These are phyloP conservation scores for Thalassiosira mediterranea DNA, from an alignment of 352 stramenopile species.

Conservation along the genomic window DNA sequence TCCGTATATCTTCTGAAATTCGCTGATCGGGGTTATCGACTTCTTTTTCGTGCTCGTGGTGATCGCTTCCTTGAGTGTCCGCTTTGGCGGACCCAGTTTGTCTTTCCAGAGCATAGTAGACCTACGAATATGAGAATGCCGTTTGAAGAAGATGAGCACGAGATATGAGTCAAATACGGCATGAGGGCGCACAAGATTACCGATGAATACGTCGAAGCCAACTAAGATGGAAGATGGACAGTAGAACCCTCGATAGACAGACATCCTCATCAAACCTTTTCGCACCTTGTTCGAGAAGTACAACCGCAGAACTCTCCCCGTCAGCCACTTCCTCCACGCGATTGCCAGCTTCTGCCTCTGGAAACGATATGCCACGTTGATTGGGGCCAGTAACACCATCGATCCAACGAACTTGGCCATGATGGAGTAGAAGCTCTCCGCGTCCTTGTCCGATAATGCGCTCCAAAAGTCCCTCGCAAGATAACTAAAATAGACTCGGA, in stretches of 20 bases:
- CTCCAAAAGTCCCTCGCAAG: slow-evolving; percentile 87
- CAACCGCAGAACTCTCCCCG: slow-evolving; percentile 75
- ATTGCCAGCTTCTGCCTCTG: slow-evolving; percentile 76
- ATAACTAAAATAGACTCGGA: slow-evolving; percentile 86
- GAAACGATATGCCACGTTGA: slow-evolving; percentile 75
- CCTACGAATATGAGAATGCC: too few species aligned
- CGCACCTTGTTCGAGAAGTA: slow-evolving; percentile 77
- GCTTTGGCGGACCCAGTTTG: slow-evolving; percentile 3
- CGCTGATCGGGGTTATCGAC: slow-evolving; percentile 89
- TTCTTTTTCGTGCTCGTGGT: slow-evolving; percentile 35
- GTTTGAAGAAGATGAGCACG: too few species aligned
- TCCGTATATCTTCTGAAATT: slow-evolving; percentile 86
- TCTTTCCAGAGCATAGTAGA: slow-evolving; percentile 85
- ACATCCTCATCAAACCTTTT: too few species aligned
- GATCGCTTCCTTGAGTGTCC: not conserved
- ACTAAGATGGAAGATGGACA: too few species aligned
- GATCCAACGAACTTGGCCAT: slow-evolving; percentile 71
- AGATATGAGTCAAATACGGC: too few species aligned
- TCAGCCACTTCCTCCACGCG: slow-evolving; percentile 88
- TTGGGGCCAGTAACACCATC: slow-evolving; percentile 73
- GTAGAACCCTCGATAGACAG: too few species aligned
- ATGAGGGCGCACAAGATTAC: too few species aligned
- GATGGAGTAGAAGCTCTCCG: slow-evolving; percentile 82
- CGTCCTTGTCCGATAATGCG: slow-evolving; percentile 81
- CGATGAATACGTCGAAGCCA: too few species aligned